Evolutionary conservation across 2,329 filamentous ascomycete genomes (phyloP).

Genomic region (Davidsoniella neocaledoniae): DNA sequence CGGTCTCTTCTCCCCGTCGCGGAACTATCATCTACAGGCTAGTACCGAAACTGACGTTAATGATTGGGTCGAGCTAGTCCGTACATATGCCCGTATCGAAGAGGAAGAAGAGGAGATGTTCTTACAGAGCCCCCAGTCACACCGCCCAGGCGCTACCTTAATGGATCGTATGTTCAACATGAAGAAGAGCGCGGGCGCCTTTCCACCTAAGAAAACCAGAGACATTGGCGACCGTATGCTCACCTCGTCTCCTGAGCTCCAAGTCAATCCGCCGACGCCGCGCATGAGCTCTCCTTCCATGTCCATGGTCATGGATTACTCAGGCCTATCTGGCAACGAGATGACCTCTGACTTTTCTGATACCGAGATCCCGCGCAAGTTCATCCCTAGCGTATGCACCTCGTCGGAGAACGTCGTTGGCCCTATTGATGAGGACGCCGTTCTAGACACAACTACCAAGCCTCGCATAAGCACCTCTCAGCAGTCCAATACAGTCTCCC

Average conservation of each 20-base stretch:
- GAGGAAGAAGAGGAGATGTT: slow-evolving; percentile 78
- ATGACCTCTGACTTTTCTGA: slow-evolving; percentile 79
- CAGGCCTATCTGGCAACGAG: slow-evolving; percentile 44
- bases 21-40: slow-evolving; percentile 83
- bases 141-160: slow-evolving; percentile 19
- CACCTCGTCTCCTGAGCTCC: slow-evolving; percentile 46
- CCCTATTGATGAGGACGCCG: slow-evolving; percentile 20
- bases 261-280: slow-evolving; percentile 22
- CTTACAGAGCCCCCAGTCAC: slow-evolving; percentile 46
- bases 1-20: slow-evolving; percentile 76
- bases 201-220: slow-evolving; percentile 11
- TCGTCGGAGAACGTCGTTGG: slow-evolving; percentile 34
- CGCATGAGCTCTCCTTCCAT: slow-evolving; percentile 29
- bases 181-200: background rate
- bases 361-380: slow-evolving; percentile 29
- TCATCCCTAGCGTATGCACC: slow-evolving; percentile 1
- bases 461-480: slow-evolving; percentile 3
- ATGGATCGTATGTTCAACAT: slow-evolving; percentile 12
- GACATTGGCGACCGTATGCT: slow-evolving; percentile 25
- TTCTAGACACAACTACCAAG: slow-evolving; percentile 6
- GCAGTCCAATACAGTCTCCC: background rate
- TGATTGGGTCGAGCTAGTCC: slow-evolving; percentile 73
- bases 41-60: slow-evolving; percentile 55
- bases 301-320: slow-evolving; percentile 49
- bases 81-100: slow-evolving; percentile 65